These are phyloP conservation scores for Samsoniella hepiali DNA, from an alignment of 2,329 filamentous ascomycete species.

Conservation along the genomic window DNA sequence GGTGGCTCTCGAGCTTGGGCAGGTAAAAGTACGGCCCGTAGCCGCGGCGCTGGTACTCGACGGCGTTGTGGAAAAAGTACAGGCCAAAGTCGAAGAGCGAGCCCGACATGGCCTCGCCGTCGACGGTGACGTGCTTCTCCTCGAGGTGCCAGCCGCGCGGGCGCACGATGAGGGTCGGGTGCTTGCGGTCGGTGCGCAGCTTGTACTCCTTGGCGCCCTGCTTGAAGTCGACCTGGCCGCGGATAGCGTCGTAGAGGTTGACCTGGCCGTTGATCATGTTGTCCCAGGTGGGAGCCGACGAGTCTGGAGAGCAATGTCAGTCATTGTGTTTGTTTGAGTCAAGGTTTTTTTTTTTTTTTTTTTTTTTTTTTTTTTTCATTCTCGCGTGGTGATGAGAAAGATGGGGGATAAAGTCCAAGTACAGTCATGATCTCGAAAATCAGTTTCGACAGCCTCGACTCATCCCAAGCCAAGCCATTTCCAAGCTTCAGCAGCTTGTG, in stretches of 20 bases:
- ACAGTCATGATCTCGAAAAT: no score
- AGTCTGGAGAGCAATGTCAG: conserved; percentile 56
- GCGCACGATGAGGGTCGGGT: conserved; percentile 88
- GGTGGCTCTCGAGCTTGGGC: conserved; percentile 96
- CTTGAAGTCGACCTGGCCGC: conserved; percentile 93
- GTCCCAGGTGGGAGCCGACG: conserved; percentile 93
- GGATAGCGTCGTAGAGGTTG: conserved; percentile 94
- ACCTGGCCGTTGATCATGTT: conserved; percentile 99
- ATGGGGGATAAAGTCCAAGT: not conserved
- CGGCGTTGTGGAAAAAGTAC: conserved; percentile 98
- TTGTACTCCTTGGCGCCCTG: conserved; percentile 95
- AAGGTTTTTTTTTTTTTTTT: no score
- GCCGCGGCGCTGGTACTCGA: conserved; percentile 79
- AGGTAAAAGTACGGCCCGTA: conserved; percentile 96
- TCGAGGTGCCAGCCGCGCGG: conserved; percentile 97
- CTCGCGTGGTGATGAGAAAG: conserved; percentile 16
- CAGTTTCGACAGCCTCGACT: not conserved
- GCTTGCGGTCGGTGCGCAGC: conserved; percentile 81
- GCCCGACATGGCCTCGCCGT: conserved; percentile 91
- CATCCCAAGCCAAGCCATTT: not conserved
- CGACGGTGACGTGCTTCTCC: conserved; percentile 95
- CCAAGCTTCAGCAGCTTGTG: not conserved
- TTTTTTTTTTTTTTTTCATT: no score
- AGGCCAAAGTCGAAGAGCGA: conserved; percentile 95
- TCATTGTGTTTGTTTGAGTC: conserved; percentile 3